Percentiles rank a stretch among this genome's conserved stretches.
Conservation (phyloP, 495 filamentous ascomycete species). For the Penicillium soppii region DNA sequence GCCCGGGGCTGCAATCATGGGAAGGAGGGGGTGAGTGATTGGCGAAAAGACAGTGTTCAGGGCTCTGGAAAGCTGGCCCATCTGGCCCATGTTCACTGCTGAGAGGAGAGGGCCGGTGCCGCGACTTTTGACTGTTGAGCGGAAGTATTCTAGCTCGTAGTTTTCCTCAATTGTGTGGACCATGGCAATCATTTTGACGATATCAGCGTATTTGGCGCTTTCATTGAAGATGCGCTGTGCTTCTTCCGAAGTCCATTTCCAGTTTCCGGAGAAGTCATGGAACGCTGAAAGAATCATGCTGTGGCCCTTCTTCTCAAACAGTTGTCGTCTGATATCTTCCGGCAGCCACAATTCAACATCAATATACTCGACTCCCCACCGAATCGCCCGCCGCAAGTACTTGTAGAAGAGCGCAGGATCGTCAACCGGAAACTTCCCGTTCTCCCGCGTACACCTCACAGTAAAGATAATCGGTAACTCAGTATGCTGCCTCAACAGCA, state of each 20-base stretch:
- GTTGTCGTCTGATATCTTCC: constrained; percentile 62
- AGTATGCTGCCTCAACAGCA: constrained; percentile 76
- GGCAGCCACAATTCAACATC: constrained; percentile 86
- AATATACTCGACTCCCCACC: constrained; percentile 86
- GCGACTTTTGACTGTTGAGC: constrained; percentile 70
- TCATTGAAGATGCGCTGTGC: constrained; percentile 67
- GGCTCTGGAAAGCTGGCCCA: constrained; percentile 75
- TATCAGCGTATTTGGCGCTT: constrained; percentile 72
- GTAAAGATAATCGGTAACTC: constrained; percentile 87
- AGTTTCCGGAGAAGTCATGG: constrained; percentile 79
- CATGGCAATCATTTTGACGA: constrained; percentile 86
- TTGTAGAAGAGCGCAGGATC: constrained; percentile 70
- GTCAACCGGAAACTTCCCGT: constrained; percentile 80
- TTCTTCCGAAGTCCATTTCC: constrained; percentile 74
- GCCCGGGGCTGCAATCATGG: constrained; percentile 80
- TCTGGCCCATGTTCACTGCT: constrained; percentile 82
- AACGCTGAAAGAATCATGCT: constrained; percentile 84
- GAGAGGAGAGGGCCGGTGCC: constrained; percentile 67
- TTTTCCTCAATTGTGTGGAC: constrained; percentile 76
- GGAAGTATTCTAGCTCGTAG: constrained; percentile 85
- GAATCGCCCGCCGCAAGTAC: constrained; percentile 74
- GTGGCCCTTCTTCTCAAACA: constrained; percentile 69
- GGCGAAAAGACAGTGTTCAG: constrained; percentile 83
- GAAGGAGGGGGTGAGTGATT: constrained; percentile 79
- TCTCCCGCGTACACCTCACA: constrained; percentile 74